Conservation (phyloP, 1,284 basidiomycete genomes). For the Schizopora paradoxa region DNA sequence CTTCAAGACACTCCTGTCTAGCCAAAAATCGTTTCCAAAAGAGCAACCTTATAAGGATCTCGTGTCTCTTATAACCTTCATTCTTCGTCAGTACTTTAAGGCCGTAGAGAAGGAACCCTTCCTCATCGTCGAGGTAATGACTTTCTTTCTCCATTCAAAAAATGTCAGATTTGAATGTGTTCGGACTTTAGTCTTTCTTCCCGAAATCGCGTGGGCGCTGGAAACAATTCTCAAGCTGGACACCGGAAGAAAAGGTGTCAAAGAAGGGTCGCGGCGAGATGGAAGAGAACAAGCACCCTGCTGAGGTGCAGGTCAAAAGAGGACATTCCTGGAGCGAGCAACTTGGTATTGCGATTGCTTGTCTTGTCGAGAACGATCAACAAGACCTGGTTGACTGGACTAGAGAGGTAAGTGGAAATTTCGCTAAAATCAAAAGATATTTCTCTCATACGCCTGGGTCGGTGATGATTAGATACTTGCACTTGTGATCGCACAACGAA, state of each 20-base stretch:
- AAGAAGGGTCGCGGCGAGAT: constrained; percentile 33
- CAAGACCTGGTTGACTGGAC: constrained; percentile 71
- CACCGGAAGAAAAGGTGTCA: constrained; percentile 57
- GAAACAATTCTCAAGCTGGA: constrained; percentile 80
- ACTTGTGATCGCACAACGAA: constrained; percentile 60
- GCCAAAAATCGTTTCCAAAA: constrained; percentile 69
- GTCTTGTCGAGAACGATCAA: constrained; percentile 64
- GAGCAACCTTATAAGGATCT: constrained; percentile 81
- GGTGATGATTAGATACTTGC: constrained; percentile 51
- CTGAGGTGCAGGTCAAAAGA: constrained; percentile 79
- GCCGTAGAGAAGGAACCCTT: constrained; percentile 75
- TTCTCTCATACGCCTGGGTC: constrained; percentile 3
- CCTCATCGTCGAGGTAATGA: constrained; percentile 71
- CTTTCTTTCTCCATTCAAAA: constrained; percentile 20
- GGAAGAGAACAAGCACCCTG: constrained; percentile 44
- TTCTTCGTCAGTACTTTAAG: constrained; percentile 91
- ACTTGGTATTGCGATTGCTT: constrained; percentile 78
- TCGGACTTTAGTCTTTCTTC: constrained; percentile 65
- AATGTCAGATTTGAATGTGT: constrained; percentile 20
- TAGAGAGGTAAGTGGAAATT: constrained; percentile 58
- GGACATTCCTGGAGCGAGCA: constrained; percentile 88
- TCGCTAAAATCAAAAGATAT: neutral
- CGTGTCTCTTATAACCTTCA: constrained; percentile 73
- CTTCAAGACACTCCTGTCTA: constrained; percentile 78
- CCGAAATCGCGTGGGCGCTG: constrained; percentile 83